Base-by-base conservation (phyloP, 1,139 yeast species). In the Taiozyma onychis region DNA sequence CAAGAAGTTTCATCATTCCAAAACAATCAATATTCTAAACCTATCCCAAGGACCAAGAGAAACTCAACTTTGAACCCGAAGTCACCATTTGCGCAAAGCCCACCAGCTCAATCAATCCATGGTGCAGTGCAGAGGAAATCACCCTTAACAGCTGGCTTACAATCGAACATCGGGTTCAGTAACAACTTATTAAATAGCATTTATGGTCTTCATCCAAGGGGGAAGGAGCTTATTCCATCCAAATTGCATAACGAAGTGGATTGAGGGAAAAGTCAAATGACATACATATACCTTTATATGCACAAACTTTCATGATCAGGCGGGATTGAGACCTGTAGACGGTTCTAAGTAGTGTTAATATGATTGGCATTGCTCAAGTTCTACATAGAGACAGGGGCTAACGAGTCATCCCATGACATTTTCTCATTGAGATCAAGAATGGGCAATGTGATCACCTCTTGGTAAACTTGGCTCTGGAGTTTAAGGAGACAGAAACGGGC, bases 191-290 rank as follows among this genome's bases (percentile, higher is more conserved):
- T 61, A 46, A 61, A 61, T 44, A 59, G 54, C 46, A 51, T 61
- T 9, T 61, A 61, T 46, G 64, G 64, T 4, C 44, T 61, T 3
- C 57, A 53, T 45, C 62, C 60, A n/a, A 46, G 45, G 41, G 30
- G 41, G 2, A 37, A 18, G 24, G 42, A 35, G 11, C 51, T 43
- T 27, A 24, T 48, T 4, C 53, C 54, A 21, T 49, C 57, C 24
- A 37, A 50, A 24, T 34, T 54, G 7, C 57, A 55, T 46, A 54
- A 55, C 24, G 57, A 57, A 45, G 58, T 57, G 30, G 60, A 57
- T 43, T 57, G 47, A 48, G 4, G 41, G 41, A 37, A 14, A 21
- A 9, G 3, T 37, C 16, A 18, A 37, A 37, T 37, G 41, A 35
- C 10, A 35, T 37, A 37, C n/a, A 44, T 26, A 44, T 37, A 44